A percentile compares a stretch with the other conserved stretches of the same genome.
Evolutionary conservation across 129 eudicot species (phyloP).

Genomic region (Rutidosis leptorrhynchoides): DNA sequence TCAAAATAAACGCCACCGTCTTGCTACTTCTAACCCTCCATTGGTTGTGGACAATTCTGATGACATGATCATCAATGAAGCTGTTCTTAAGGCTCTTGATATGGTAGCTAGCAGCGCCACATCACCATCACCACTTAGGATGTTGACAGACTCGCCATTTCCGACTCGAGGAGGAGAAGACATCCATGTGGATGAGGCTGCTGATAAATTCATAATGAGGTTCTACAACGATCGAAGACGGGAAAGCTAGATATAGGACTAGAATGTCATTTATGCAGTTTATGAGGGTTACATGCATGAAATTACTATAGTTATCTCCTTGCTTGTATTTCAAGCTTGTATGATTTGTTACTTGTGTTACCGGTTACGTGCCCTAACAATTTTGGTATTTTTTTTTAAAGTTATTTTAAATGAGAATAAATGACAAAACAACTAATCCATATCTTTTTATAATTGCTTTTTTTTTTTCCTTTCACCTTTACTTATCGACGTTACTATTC

Average conservation of each 20-base stretch:
- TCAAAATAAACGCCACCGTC: not conserved
- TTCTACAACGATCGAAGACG: conserved; percentile 39
- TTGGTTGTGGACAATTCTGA: conserved; percentile 3
- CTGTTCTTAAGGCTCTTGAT: conserved; percentile 26
- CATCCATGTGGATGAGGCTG: conserved; percentile 44
- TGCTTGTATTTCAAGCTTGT: not conserved
- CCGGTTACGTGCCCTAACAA: too few species aligned
- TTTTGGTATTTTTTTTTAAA: conserved; percentile 20
- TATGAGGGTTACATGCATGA: conserved; percentile 16
- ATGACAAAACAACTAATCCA: not conserved
- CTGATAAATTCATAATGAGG: conserved; percentile 47
- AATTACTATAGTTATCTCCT: conserved; percentile 3
- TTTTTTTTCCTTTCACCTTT: too few species aligned
- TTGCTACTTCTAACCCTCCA: conserved; percentile 8
- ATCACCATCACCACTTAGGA: conserved; percentile 3
- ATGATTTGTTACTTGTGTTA: conserved; percentile 18
- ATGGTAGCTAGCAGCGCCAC: conserved; percentile 9
- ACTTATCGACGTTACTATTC: too few species aligned
- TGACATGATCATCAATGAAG: conserved; percentile 7
- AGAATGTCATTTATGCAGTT: not conserved
- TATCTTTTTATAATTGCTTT: too few species aligned
- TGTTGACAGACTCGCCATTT: conserved; percentile 34
- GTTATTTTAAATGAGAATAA: not conserved
- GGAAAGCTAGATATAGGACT: conserved; percentile 17
- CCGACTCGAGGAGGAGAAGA: conserved; percentile 20